Evolutionary conservation across 2,329 filamentous ascomycete genomes (phyloP).

Genomic region (Colletotrichum cordylinicola): DNA sequence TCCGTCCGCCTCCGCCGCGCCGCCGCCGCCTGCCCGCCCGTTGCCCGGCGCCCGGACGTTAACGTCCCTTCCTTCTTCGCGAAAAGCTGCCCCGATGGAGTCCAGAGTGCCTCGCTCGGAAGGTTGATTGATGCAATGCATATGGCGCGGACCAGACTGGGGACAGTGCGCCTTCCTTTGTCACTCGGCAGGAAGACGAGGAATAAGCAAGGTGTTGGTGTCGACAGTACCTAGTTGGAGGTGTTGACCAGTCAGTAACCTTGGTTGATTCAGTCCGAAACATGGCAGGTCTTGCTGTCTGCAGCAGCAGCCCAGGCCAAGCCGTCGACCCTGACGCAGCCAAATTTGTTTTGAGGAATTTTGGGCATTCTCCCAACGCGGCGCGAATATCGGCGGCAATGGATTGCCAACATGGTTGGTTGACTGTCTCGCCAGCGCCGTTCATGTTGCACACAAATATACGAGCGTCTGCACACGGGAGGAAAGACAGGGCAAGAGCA

Average conservation of each 20-base stretch:
- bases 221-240: neutral
- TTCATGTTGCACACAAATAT: too few species aligned
- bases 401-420: too few species aligned
- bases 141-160: neutral
- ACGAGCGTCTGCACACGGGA: too few species aligned
- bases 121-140: neutral
- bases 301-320: neutral
- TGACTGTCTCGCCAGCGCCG: too few species aligned
- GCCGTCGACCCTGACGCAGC: neutral
- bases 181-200: neutral
- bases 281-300: neutral
- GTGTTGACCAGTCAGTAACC: neutral
- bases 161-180: neutral
- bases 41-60: neutral
- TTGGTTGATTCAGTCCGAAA: constrained; percentile 1
- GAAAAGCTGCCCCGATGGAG: neutral
- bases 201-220: neutral
- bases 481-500: too few species aligned
- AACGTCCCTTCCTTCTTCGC: neutral
- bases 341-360: neutral
- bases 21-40: neutral
- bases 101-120: neutral
- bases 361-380: neutral
- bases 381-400: neutral
- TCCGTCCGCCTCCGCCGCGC: neutral